phyloP scores from a whole-genome alignment of 2,329 filamentous ascomycete species.

The Pezizomycotina sp. region DNA sequence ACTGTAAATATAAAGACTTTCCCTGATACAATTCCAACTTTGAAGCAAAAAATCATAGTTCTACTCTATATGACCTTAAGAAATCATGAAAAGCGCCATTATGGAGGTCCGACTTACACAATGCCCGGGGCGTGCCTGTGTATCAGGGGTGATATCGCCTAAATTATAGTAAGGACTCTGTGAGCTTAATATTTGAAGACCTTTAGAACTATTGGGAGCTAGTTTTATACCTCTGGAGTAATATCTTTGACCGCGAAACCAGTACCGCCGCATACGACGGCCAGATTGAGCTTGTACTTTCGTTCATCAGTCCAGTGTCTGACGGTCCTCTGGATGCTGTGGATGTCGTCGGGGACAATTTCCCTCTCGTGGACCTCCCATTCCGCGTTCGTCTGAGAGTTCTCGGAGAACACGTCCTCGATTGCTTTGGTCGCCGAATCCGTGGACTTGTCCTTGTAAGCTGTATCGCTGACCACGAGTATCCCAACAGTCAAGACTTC shows the following conservation, averaged over 20 bases:
- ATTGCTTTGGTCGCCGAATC: conserved; percentile 57
- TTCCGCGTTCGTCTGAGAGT: conserved; percentile 41
- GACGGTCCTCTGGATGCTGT: conserved; percentile 59
- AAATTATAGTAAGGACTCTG: conserved; percentile 14
- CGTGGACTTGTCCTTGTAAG: conserved; percentile 57
- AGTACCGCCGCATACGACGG: conserved; percentile 82
- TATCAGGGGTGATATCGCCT: conserved; percentile 65
- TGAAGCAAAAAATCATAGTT: conserved; percentile 1
- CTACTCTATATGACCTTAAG: too few relatives aligned
- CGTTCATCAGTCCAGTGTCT: conserved; percentile 54
- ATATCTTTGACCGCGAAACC: conserved; percentile 73
- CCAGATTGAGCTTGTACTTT: conserved; percentile 48
- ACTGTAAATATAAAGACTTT: not conserved
- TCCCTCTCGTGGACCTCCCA: conserved; percentile 54
- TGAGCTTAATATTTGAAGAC: conserved; percentile 6
- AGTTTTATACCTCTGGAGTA: conserved; percentile 59
- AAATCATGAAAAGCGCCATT: too few relatives aligned
- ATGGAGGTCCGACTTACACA: too few relatives aligned
- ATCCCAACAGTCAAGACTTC: conserved; percentile 65
- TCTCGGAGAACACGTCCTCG: conserved; percentile 48
- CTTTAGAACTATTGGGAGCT: conserved; percentile 4
- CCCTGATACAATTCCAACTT: not conserved
- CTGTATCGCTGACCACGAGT: conserved; percentile 81
- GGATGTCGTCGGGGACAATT: conserved; percentile 64
- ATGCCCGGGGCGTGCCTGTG: conserved; percentile 77